Conservation (phyloP, 2,329 filamentous ascomycete genomes). For the Colletotrichum acutatum region DNA sequence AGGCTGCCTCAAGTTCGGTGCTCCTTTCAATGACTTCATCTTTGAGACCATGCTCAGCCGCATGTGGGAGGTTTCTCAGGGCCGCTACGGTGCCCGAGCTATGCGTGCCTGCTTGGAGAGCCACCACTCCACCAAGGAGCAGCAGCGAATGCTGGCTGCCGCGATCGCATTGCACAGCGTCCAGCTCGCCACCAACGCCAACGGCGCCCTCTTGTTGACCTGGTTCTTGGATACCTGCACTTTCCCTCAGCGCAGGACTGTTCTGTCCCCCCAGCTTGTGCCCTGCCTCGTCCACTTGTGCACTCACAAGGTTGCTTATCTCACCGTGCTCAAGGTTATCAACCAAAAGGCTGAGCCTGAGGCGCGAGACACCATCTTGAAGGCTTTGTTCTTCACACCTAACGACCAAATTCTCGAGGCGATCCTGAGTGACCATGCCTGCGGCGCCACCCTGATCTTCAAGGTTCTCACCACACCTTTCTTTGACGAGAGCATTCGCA, state of each 20-base stretch:
- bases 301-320: slow-evolving; percentile 97
- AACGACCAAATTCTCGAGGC: slow-evolving; percentile 89
- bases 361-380: slow-evolving; percentile 88
- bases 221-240: slow-evolving; percentile 99
- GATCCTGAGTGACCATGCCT: slow-evolving; percentile 90
- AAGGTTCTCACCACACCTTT: slow-evolving; percentile 98
- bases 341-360: slow-evolving; percentile 97
- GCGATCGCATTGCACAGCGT: slow-evolving; percentile 97
- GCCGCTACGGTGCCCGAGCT: slow-evolving; percentile 91
- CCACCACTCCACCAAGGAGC: slow-evolving; percentile 93
- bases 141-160: slow-evolving; percentile 93
- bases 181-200: slow-evolving; percentile 94
- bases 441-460: slow-evolving; percentile 95
- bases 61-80: slow-evolving; percentile 94
- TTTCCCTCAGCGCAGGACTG: slow-evolving; percentile 89
- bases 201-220: slow-evolving; percentile 91
- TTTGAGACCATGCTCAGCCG: slow-evolving; percentile 96
- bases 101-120: slow-evolving; percentile 98
- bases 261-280: slow-evolving; percentile 90
- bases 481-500: slow-evolving; percentile 90
- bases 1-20: slow-evolving; percentile 91
- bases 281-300: slow-evolving; percentile 94
- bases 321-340: slow-evolving; percentile 97
- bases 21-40: slow-evolving; percentile 94
- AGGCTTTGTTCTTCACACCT: slow-evolving; percentile 90